Conservation (phyloP, 164 flowering plant species). For the Santalum album region DNA sequence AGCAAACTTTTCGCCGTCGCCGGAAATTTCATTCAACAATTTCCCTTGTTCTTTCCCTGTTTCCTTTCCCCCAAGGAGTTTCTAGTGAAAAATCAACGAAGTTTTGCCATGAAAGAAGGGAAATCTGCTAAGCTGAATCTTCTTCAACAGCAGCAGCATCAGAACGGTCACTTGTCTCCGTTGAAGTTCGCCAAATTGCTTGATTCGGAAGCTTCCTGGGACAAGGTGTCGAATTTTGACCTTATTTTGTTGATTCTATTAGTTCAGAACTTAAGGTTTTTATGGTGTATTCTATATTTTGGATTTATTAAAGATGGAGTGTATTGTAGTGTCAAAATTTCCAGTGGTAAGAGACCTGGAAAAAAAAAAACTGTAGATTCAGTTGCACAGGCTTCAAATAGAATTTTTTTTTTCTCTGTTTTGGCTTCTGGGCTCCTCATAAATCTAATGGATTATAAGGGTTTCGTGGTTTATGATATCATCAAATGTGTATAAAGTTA, state of each 20-base stretch:
- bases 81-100: background rate
- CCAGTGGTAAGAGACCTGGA: too few relatives aligned
- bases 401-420: too few relatives aligned
- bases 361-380: too few relatives aligned
- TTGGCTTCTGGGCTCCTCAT: too few relatives aligned
- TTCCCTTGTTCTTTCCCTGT: background rate
- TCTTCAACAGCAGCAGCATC: constrained; percentile 33
- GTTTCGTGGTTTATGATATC: too few relatives aligned
- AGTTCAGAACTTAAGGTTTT: background rate
- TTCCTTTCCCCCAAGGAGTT: background rate
- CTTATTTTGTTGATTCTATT: background rate
- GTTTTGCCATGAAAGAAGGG: constrained; percentile 46
- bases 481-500: too few relatives aligned
- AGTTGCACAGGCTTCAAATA: too few relatives aligned
- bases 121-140: constrained; percentile 42
- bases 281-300: background rate
- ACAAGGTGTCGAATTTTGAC: constrained; percentile 43
- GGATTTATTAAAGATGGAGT: too few relatives aligned
- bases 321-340: too few relatives aligned
- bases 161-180: constrained; percentile 64
- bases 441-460: too few relatives aligned
- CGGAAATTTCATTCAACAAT: background rate
- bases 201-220: constrained; percentile 97
- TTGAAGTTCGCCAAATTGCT: constrained; percentile 65
- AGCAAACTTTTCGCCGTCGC: background rate